phyloP scores from a whole-genome alignment of 208 protist species.

The Acanthamoeba lenticulata region DNA sequence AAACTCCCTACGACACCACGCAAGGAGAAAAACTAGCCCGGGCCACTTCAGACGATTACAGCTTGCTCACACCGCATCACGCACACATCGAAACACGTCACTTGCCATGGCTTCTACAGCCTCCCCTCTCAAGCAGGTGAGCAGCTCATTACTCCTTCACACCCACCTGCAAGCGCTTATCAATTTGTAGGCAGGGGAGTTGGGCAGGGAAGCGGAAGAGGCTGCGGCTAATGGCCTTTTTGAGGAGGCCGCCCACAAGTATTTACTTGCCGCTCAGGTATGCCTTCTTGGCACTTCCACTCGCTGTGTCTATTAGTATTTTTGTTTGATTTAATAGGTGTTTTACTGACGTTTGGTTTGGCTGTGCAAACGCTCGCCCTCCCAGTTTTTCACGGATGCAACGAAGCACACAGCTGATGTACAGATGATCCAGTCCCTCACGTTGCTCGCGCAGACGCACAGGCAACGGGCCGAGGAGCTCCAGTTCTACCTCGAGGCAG shows the following conservation, averaged over 20 bases:
- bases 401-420: not conserved
- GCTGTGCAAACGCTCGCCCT: no score
- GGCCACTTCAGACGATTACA: no score
- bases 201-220: not conserved
- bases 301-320: not conserved
- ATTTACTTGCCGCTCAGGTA: not conserved
- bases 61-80: no score
- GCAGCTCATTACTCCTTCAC: not conserved
- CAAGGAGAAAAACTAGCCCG: not conserved
- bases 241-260: conserved; percentile 5
- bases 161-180: not conserved
- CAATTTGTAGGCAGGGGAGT: not conserved
- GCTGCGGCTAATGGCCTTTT: not conserved
- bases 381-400: not conserved
- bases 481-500: not conserved
- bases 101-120: not conserved
- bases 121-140: not conserved
- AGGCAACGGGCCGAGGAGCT: not conserved
- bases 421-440: conserved; percentile 12
- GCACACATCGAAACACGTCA: no score
- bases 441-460: conserved; percentile 16
- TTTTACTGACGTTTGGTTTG: no score
- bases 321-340: no score
- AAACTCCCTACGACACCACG: no score
- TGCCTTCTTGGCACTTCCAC: not conserved